A percentile compares a stretch with the other conserved stretches of the same genome.
These are phyloP conservation scores for Ophiostoma himal-ulmi DNA, from an alignment of 2,329 filamentous ascomycete genomes.

Conservation along the genomic window DNA sequence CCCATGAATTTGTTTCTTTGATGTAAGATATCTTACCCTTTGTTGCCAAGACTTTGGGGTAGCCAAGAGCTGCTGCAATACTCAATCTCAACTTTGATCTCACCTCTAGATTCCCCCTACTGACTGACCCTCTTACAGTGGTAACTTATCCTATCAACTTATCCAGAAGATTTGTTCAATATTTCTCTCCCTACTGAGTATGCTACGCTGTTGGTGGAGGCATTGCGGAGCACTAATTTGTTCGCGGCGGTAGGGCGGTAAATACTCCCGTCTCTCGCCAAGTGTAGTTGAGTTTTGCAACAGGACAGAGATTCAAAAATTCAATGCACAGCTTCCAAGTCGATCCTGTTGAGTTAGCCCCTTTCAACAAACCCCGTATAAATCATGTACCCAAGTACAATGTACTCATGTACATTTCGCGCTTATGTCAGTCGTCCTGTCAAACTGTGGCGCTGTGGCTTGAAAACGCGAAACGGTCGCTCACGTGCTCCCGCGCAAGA, in stretches of 20 bases:
- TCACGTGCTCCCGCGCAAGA: conserved; percentile 15
- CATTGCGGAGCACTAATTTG: not conserved
- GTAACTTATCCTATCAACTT: not conserved
- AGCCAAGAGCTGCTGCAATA: not conserved
- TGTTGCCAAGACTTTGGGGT: conserved; percentile 3
- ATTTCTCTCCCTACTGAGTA: not conserved
- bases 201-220: not conserved
- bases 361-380: not conserved
- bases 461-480: conserved; percentile 11
- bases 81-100: not conserved
- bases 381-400: not conserved
- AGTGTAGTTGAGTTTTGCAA: not conserved
- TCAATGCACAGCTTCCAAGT: not conserved
- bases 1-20: not conserved
- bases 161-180: not conserved
- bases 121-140: not conserved
- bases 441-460: not conserved
- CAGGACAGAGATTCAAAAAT: not conserved
- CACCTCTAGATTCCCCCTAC: not conserved
- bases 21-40: not conserved
- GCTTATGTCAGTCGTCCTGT: not conserved
- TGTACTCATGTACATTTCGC: not conserved
- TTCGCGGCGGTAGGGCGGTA: not conserved
- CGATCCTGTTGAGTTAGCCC: not conserved
- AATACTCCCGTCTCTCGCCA: not conserved